These are phyloP conservation scores for Anaeramoeba flamelloides DNA, from an alignment of 78 protist genomes.

Conservation along the genomic window DNA sequence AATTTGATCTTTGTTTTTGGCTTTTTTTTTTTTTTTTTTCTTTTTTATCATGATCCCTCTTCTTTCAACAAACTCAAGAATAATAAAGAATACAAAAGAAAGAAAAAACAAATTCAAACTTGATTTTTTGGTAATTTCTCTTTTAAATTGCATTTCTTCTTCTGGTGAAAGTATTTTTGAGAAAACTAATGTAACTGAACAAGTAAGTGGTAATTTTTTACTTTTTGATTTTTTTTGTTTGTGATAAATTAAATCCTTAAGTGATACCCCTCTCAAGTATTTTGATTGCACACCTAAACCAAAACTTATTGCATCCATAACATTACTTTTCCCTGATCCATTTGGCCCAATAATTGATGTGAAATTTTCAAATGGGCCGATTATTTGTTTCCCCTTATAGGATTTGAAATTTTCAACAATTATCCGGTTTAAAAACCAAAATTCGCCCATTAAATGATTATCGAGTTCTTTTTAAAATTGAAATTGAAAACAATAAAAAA, in stretches of 20 bases:
- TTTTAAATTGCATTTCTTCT: no score
- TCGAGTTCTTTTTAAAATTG: no score
- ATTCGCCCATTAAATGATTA: no score
- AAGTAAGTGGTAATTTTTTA: no score
- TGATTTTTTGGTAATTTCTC: no score
- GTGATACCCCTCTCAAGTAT: background rate
- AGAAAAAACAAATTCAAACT: background rate
- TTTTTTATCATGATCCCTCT: background rate
- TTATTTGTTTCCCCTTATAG: constrained; percentile 53
- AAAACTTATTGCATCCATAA: background rate
- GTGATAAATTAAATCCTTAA: background rate
- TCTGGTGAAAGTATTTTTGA: no score
- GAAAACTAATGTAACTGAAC: no score
- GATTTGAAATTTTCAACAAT: constrained; percentile 83
- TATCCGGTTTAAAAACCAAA: no score
- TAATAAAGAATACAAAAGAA: background rate
- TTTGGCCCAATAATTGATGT: constrained; percentile 91
- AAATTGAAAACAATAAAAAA: no score
- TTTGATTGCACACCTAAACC: background rate
- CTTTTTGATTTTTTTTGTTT: no score
- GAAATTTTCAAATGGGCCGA: constrained; percentile 80
- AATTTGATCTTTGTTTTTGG: no score
- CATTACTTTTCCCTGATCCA: constrained; percentile 55
- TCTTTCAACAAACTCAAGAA: background rate
- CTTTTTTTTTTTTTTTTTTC: background rate